These are phyloP conservation scores for Tetraselmis chui DNA, from an alignment of 139 green algal species.

Conservation along the genomic window DNA sequence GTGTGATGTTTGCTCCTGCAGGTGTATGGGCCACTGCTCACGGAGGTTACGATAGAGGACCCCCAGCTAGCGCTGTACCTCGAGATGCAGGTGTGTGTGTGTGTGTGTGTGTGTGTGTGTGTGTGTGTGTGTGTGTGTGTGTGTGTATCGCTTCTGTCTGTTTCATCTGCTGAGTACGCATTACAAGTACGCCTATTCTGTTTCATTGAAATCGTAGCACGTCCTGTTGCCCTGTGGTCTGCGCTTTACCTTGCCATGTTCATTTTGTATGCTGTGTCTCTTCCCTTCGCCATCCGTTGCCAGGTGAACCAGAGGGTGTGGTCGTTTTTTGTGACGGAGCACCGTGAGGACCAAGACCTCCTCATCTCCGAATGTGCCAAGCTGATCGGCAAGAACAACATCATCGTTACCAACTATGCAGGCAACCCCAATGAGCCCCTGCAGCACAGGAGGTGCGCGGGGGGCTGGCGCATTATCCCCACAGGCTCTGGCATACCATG, in stretches of 20 bases:
- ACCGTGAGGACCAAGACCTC: constrained; percentile 40
- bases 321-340: constrained; percentile 37
- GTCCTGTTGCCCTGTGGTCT: no score
- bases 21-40: constrained; percentile 1
- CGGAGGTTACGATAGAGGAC: neutral
- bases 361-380: constrained; percentile 11
- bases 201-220: no score
- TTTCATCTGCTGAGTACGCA: no score
- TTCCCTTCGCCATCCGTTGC: neutral
- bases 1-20: no score
- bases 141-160: no score
- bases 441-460: constrained; percentile 12
- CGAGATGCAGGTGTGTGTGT: constrained; percentile 42
- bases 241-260: no score
- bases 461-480: no score
- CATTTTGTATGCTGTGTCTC: constrained; percentile 4
- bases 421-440: constrained; percentile 21
- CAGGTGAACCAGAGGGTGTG: constrained; percentile 14
- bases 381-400: constrained; percentile 10
- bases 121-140: no score
- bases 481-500: no score
- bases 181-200: no score
- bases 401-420: constrained; percentile 21
- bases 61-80: constrained; percentile 25
- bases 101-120: no score